These are phyloP conservation scores for Mortierella sp. DNA, from an alignment of 371 early-diverging fungal species.

Conservation along the genomic window DNA sequence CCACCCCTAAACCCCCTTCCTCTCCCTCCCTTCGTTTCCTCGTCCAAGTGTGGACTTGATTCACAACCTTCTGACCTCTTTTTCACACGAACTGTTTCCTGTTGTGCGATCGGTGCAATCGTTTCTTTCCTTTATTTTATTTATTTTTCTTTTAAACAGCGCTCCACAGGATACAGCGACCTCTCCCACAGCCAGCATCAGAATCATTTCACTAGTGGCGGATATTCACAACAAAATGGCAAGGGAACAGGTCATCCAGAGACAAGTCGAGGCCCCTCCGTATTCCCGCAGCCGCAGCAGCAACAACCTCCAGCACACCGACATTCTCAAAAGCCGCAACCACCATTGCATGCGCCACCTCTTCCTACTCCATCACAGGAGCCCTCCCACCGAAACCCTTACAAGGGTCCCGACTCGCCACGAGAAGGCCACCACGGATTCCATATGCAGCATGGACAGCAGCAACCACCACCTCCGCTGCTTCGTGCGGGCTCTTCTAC, in stretches of 20 bases:
- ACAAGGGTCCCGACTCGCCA: no score
- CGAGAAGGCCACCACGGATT: no score
- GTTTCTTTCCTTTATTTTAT: background rate
- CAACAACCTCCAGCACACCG: slow-evolving; percentile 1
- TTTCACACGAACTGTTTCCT: background rate
- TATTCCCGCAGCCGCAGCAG: slow-evolving; percentile 1
- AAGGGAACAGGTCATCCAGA: no score
- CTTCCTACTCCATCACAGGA: no score
- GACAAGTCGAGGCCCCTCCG: background rate
- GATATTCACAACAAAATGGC: no score
- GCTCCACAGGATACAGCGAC: slow-evolving; percentile 22
- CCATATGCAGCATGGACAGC: no score
- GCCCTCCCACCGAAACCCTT: no score
- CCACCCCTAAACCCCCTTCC: no score
- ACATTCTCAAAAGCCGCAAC: background rate
- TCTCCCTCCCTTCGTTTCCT: background rate
- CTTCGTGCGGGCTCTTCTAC: no score
- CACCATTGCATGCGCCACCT: no score
- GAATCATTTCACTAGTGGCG: no score
- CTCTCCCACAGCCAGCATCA: background rate
- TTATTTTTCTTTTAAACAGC: slow-evolving; percentile 23
- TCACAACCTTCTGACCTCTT: background rate
- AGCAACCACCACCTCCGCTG: no score
- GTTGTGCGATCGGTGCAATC: background rate
- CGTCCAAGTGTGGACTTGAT: background rate